A percentile compares a stretch with the other conserved stretches of the same genome.
Evolutionary conservation across 108 stramenopile genomes (phyloP).

Genomic region (Cyclotella cryptica): DNA sequence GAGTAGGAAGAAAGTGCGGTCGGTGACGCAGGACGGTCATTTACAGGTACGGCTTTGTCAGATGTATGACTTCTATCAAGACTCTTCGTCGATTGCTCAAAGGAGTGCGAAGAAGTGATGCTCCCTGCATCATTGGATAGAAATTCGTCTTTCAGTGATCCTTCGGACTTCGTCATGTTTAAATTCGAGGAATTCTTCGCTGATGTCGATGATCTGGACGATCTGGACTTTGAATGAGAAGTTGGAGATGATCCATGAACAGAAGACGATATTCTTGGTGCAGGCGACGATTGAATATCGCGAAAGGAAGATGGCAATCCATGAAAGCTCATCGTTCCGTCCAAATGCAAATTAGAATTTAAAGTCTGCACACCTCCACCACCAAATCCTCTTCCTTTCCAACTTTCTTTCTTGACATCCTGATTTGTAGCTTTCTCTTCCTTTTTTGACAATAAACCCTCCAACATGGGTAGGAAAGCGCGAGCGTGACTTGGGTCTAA

Average conservation of each 20-base stretch:
- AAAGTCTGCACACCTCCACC: slow-evolving; percentile 31
- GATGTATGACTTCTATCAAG: not conserved
- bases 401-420: slow-evolving; percentile 26
- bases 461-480: slow-evolving; percentile 81
- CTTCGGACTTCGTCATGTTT: not conserved
- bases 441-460: slow-evolving; percentile 51
- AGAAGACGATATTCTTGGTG: not conserved
- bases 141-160: not conserved
- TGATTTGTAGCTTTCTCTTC: slow-evolving; percentile 18
- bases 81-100: not conserved
- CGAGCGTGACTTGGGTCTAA: slow-evolving; percentile 71
- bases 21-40: not conserved
- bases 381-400: slow-evolving; percentile 56
- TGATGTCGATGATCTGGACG: not conserved
- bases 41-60: not conserved
- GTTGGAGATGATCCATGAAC: slow-evolving; percentile 9
- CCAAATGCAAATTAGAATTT: slow-evolving; percentile 2
- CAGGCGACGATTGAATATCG: not conserved
- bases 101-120: not conserved
- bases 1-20: slow-evolving; percentile 6
- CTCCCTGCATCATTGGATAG: not conserved
- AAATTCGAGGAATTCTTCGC: not conserved
- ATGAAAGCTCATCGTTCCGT: slow-evolving; percentile 8
- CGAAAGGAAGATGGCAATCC: not conserved
- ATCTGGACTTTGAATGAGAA: slow-evolving; percentile 1